A percentile compares a stretch with the other conserved stretches of the same genome.
Conservation (phyloP, 805 yeast species). For the Ogataea neopini region DNA sequence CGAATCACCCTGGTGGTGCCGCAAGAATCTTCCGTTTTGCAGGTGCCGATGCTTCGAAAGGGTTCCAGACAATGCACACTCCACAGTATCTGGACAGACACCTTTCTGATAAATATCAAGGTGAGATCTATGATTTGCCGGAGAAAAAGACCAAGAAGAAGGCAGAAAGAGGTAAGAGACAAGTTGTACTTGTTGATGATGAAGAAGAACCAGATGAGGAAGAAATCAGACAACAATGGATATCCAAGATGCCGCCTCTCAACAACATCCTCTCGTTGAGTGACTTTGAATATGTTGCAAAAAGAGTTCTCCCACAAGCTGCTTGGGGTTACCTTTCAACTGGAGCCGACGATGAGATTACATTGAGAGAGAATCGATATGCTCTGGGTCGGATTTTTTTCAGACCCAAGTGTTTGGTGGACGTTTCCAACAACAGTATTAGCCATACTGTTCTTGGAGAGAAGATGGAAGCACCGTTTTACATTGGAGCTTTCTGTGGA, state of each 20-base stretch:
- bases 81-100: constrained; percentile 28
- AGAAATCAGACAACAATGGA: constrained; percentile 36
- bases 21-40: constrained; percentile 44
- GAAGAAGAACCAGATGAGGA: constrained; percentile 28
- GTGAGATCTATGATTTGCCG: constrained; percentile 34
- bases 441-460: constrained; percentile 69
- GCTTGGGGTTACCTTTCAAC: constrained; percentile 88
- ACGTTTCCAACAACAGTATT: constrained; percentile 64
- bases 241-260: constrained; percentile 62
- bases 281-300: constrained; percentile 87
- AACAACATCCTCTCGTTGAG: constrained; percentile 66
- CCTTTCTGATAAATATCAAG: constrained; percentile 36
- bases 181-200: constrained; percentile 40
- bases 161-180: constrained; percentile 28
- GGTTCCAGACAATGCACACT: constrained; percentile 32
- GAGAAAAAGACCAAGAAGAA: constrained; percentile 30
- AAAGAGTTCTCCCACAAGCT: constrained; percentile 65
- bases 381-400: constrained; percentile 85
- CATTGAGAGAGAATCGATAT: constrained; percentile 79
- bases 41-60: constrained; percentile 49
- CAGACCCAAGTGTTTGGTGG: constrained; percentile 76
- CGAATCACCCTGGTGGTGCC: constrained; percentile 49
- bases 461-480: constrained; percentile 69
- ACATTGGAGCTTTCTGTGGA: constrained; percentile 86
- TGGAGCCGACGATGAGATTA: constrained; percentile 86